Percentiles rank a stretch among this genome's conserved stretches.
phyloP scores from a whole-genome alignment of 2,329 filamentous ascomycete species.

The Volutella citrinella region DNA sequence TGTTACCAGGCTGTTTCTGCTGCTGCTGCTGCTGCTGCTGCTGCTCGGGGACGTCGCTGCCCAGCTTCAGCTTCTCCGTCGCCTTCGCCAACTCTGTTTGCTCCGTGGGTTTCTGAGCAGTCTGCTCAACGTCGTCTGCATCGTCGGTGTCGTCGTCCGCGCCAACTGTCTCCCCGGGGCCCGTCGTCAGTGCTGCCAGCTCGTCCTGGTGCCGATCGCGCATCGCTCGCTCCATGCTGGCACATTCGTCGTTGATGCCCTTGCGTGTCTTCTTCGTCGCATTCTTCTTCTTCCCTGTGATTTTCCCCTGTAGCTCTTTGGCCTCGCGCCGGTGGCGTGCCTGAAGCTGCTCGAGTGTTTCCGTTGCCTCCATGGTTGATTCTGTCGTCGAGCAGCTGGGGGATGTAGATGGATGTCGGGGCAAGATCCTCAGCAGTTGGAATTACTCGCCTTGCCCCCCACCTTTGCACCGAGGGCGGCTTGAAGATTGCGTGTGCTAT shows the following conservation, averaged over 20 bases:
- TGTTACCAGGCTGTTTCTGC: slow-evolving; percentile 52
- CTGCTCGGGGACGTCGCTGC: not conserved
- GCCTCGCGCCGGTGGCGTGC: slow-evolving; percentile 83
- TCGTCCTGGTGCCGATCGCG: slow-evolving; percentile 66
- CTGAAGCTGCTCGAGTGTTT: slow-evolving; percentile 72
- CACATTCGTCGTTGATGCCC: slow-evolving; percentile 73
- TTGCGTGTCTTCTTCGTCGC: slow-evolving; percentile 84
- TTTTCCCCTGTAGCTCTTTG: slow-evolving; percentile 77
- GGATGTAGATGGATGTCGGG: too few species aligned
- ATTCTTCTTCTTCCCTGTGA: slow-evolving; percentile 95
- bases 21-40: slow-evolving; percentile 12
- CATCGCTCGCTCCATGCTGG: slow-evolving; percentile 63
- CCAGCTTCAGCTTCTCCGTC: slow-evolving; percentile 20
- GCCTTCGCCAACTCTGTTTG: slow-evolving; percentile 17
- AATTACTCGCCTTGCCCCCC: too few species aligned
- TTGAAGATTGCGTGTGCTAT: too few species aligned
- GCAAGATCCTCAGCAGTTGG: too few species aligned
- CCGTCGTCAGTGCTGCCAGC: slow-evolving; percentile 40
- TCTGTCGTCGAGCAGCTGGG: not conserved
- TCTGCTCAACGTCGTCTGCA: slow-evolving; percentile 16
- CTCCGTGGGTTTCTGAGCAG: slow-evolving; percentile 5
- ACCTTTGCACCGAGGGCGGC: too few species aligned
- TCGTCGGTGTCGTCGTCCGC: slow-evolving; percentile 14
- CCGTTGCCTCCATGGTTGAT: slow-evolving; percentile 32
- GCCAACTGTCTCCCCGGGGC: slow-evolving; percentile 24